Base-by-base conservation (phyloP, 2,329 filamentous ascomycete species). In the Hypoxylon sp. region DNA sequence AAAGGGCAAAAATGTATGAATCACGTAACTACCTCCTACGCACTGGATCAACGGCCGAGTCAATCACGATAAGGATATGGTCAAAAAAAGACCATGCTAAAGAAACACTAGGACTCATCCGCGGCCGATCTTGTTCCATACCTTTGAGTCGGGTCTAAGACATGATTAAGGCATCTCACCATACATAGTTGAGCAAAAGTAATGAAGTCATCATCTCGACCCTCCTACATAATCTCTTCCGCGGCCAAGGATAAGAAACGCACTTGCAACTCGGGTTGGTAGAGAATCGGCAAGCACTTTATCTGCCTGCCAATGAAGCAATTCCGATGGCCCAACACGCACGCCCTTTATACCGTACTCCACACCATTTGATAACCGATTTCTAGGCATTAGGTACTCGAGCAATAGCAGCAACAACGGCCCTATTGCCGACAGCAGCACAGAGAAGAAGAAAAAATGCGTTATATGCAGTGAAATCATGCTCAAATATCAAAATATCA, bases 201-300 rank as follows among this genome's bases (percentile, higher is more conserved):
- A 44, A 21, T 44, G 39, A 44, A 44, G 39, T 44, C 39, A 42
- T 42, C 39, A 44, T 44, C 6, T 10, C 17, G 2, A 44, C 11
- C 37, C 3, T 17, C 35, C 35, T 42, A 17, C n/a, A 19, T 42
- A 19, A 42, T 19, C n/a, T 7, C n/a, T 8, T 17, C n/a, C 6
- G 8, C 6, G 19, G n/a, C 7, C 17, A 10, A 44, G n/a, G 39
- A 44, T 19, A 13, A 4, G 39, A 44, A 21, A 44, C 21, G 39
- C 39, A 11, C 19, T 21, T 44, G 39, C 7, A 19, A 19, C 5
- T 42, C 17, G 15, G 37, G 37, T 27, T 29, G 46, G 21, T 48
- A 8, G 24, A 29, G 46, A 48, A 48, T 48, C 24, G 24, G 24
- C 19, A 27, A 48, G 13, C 24, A 48, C 24, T 48, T 48, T 48